These are phyloP conservation scores for Ustilago xerochloae DNA, from an alignment of 1,284 basidiomycete species.

Conservation along the genomic window DNA sequence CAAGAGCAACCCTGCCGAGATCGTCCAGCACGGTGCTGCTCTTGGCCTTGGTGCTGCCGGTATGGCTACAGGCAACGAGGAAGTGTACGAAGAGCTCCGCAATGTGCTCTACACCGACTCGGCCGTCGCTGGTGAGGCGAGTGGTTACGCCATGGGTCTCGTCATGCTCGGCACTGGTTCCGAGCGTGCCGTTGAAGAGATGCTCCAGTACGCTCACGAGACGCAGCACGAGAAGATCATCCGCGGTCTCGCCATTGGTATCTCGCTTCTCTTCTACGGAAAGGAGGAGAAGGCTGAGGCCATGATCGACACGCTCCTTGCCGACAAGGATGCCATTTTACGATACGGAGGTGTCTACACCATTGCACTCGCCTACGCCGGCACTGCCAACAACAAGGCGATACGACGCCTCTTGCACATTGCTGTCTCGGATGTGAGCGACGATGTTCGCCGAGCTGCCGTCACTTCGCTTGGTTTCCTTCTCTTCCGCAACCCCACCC, in stretches of 20 bases:
- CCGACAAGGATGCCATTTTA: constrained; percentile 67
- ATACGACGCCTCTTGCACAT: constrained; percentile 65
- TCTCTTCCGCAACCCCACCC: constrained; percentile 68
- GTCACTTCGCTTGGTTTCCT: constrained; percentile 66
- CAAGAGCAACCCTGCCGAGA: constrained; percentile 65
- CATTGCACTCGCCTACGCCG: constrained; percentile 67
- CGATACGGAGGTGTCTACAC: constrained; percentile 68
- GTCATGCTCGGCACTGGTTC: constrained; percentile 67
- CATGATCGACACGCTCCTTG: constrained; percentile 64
- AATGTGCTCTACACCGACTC: constrained; percentile 67
- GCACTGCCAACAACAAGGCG: constrained; percentile 67
- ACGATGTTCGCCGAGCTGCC: constrained; percentile 67
- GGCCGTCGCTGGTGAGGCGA: constrained; percentile 66
- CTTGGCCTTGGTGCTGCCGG: constrained; percentile 67
- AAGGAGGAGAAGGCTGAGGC: constrained; percentile 63
- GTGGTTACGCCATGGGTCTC: constrained; percentile 68
- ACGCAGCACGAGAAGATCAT: constrained; percentile 69
- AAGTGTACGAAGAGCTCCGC: constrained; percentile 66
- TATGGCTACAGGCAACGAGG: constrained; percentile 68
- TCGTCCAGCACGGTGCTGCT: constrained; percentile 68
- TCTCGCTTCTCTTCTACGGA: constrained; percentile 67
- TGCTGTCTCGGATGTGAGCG: constrained; percentile 67
- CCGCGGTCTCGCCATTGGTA: constrained; percentile 67
- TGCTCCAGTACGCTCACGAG: constrained; percentile 68
- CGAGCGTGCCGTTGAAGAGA: constrained; percentile 65